phyloP scores from a whole-genome alignment of 257 asterid genomes.

The Misopates orontium region DNA sequence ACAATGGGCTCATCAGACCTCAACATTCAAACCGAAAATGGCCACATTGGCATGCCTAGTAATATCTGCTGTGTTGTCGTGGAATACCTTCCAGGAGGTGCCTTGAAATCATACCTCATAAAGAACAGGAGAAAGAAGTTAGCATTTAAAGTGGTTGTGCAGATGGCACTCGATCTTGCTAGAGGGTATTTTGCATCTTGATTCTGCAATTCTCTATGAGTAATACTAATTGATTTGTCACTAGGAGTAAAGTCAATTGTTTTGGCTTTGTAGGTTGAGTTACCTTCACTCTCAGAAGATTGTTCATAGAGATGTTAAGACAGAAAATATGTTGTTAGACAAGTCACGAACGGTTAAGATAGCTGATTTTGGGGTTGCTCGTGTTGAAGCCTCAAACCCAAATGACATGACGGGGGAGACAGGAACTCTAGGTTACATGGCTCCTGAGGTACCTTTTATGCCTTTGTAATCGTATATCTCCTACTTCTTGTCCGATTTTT shows the following conservation, averaged over 20 bases:
- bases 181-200: slow-evolving; percentile 56
- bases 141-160: slow-evolving; percentile 79
- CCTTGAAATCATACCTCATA: slow-evolving; percentile 73
- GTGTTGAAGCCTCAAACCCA: slow-evolving; percentile 89
- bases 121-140: slow-evolving; percentile 76
- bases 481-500: background rate
- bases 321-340: slow-evolving; percentile 84
- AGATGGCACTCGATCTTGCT: slow-evolving; percentile 82
- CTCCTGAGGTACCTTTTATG: too few relatives aligned
- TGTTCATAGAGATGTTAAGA: slow-evolving; percentile 86
- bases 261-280: slow-evolving; percentile 55
- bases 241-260: background rate
- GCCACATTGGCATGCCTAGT: slow-evolving; percentile 85
- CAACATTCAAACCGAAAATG: slow-evolving; percentile 73
- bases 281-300: slow-evolving; percentile 83
- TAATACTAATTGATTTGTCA: background rate
- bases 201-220: background rate
- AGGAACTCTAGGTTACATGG: slow-evolving; percentile 92
- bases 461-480: background rate
- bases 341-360: slow-evolving; percentile 71
- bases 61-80: slow-evolving; percentile 79
- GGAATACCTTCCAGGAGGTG: slow-evolving; percentile 87
- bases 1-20: slow-evolving; percentile 85
- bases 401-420: slow-evolving; percentile 93
- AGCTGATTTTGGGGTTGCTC: slow-evolving; percentile 90